Conservation (phyloP, 2,329 filamentous ascomycete species). For the Sordariomycetes sp. region DNA sequence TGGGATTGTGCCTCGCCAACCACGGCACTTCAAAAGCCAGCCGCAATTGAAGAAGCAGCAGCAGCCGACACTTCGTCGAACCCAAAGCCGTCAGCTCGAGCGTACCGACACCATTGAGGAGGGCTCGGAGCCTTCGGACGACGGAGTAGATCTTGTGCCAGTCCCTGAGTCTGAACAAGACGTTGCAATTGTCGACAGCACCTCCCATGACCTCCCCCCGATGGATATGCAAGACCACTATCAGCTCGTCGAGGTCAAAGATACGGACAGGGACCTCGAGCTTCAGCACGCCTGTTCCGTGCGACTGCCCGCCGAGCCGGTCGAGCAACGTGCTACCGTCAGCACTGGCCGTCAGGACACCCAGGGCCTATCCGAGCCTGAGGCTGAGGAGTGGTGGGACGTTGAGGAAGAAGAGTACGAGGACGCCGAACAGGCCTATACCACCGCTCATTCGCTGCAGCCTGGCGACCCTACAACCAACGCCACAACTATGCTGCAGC, state of each 20-base stretch:
- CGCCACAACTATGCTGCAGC: slow-evolving; percentile 56
- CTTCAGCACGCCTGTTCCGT: too few relatives aligned
- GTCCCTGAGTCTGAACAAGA: too few relatives aligned
- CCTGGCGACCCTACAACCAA: slow-evolving; percentile 55
- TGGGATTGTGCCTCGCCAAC: too few relatives aligned
- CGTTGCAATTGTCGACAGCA: too few relatives aligned
- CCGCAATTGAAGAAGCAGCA: slow-evolving; percentile 40
- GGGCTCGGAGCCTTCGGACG: background rate
- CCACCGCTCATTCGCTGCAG: slow-evolving; percentile 65
- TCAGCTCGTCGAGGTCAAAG: too few relatives aligned
- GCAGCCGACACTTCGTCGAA: slow-evolving; percentile 28
- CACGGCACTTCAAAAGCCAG: slow-evolving; percentile 45
- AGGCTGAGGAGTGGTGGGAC: slow-evolving; percentile 74
- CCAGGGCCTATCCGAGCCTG: slow-evolving; percentile 30
- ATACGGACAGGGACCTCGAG: too few relatives aligned
- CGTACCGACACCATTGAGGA: background rate
- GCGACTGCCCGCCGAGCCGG: too few relatives aligned
- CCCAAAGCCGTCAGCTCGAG: slow-evolving; percentile 24
- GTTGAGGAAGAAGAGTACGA: slow-evolving; percentile 64
- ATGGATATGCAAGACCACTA: too few relatives aligned
- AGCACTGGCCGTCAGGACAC: too few relatives aligned
- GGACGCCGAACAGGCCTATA: slow-evolving; percentile 57
- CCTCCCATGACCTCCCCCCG: too few relatives aligned
- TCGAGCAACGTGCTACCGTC: too few relatives aligned
- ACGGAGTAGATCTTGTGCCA: background rate